Base-by-base conservation (phyloP, 495 filamentous ascomycete species). In the Xylaria bambusicola region DNA sequence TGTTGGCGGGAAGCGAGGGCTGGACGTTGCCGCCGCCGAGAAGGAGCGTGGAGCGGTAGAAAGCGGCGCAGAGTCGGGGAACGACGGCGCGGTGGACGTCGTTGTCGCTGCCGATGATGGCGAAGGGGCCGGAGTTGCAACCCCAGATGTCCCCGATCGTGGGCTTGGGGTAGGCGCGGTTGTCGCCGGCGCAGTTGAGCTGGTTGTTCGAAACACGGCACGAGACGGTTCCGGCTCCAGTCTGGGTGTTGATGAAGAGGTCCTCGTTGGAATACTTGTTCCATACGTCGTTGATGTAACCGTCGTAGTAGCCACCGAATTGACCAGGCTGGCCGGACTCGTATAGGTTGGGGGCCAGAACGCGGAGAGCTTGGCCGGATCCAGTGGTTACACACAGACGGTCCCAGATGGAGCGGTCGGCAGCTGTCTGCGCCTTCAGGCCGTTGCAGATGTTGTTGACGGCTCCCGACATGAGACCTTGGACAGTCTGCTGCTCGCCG, bases 121-220 rank as follows among this genome's bases (percentile, higher is more conserved):
- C 66, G 60, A 80, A 80, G 3, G 78, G 76, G 1, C 78, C 78
- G n/a, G 62, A 68, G 68, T 76, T 79, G 71, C 77, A 80, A 29
- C 75, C 75, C 66, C 73, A 78, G 69, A 80, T 79, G 44, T 80
- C 77, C 9, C 46, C 49, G 20, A 69, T 53, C 15, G 59, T 60
- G 8, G 77, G 77, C 63, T 74, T 73, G 12, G 60, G 56, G 67
- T 76, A 80, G 18, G 58, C 56, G 6, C 73, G 63, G 67, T 74
- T 75, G 65, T 79, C 75, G 7, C 71, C 73, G 6, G 56, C 44
- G 62, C 75, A 77, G 4, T 53, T 61, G 24, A 79, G 66, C 20
- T 61, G 56, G 52, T 75, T 54, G 35, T 60, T 68, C 26, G 24
- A 53, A 46, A 73, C 72, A 9, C 67, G 70, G 68, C 77, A 77